Conservation (phyloP, 352 stramenopile genomes). For the Globisporangium parvum region DNA sequence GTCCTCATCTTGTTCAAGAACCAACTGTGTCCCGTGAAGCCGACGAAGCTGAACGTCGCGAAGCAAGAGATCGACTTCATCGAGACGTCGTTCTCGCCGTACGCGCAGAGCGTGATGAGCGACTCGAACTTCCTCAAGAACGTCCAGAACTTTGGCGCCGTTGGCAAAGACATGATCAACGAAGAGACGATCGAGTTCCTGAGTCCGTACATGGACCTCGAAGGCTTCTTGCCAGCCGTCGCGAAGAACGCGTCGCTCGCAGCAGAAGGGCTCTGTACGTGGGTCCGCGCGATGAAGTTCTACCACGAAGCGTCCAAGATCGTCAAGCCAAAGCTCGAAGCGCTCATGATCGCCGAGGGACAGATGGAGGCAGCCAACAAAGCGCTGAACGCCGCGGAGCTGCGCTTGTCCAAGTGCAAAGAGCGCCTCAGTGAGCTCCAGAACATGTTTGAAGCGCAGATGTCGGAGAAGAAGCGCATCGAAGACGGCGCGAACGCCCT, state of each 20-base stretch:
- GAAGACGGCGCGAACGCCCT: conserved; percentile 95
- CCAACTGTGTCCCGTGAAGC: conserved; percentile 88
- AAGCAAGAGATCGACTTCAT: conserved; percentile 98
- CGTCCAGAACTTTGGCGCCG: conserved; percentile 92
- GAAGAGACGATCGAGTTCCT: conserved; percentile 99
- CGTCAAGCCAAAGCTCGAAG: conserved; percentile 98
- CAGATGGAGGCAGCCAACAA: conserved; percentile 98
- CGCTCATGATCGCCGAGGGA: conserved; percentile 92
- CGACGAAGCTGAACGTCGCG: conserved; percentile 93
- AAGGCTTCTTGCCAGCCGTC: conserved; percentile 93
- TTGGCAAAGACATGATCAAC: conserved; percentile 98
- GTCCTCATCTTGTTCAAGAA: conserved; percentile 97
- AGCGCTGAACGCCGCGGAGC: conserved; percentile 90
- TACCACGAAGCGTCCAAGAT: conserved; percentile 99
- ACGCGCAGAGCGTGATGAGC: conserved; percentile 94
- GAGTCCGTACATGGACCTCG: conserved; percentile 95
- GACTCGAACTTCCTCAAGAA: conserved; percentile 97
- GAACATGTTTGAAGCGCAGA: conserved; percentile 96
- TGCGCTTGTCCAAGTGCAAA: conserved; percentile 91
- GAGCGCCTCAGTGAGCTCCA: conserved; percentile 94
- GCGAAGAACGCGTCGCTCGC: conserved; percentile 96
- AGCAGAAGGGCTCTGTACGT: conserved; percentile 96
- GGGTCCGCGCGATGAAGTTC: conserved; percentile 97
- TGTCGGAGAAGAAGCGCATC: conserved; percentile 95
- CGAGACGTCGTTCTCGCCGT: conserved; percentile 94